A percentile compares a stretch with the other conserved stretches of the same genome.
phyloP scores from a whole-genome alignment of 169 alveolate species.

The Theileria luwenshuni region DNA sequence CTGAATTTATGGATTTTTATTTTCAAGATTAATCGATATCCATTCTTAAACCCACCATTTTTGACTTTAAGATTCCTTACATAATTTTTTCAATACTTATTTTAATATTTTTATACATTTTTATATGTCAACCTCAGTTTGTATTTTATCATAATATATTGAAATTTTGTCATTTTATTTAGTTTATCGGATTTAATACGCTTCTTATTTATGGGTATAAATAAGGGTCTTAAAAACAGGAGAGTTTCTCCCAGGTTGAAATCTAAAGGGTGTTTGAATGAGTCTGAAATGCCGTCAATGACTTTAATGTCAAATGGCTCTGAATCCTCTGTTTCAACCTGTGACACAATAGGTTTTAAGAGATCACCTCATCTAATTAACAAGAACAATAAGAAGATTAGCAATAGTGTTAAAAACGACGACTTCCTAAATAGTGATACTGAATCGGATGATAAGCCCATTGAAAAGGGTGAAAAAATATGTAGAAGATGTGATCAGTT shows the following conservation, averaged over 20 bases:
- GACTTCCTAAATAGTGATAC: slow-evolving; percentile 25
- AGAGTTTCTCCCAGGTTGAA: slow-evolving; percentile 12
- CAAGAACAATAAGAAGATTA: neutral
- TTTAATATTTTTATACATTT: neutral
- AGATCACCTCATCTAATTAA: neutral
- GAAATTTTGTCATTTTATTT: neutral
- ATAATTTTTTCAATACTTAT: neutral
- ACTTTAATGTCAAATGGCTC: slow-evolving; percentile 4
- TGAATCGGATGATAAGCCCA: slow-evolving; percentile 15
- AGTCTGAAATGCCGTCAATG: too few relatives aligned
- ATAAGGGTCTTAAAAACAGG: slow-evolving; percentile 26
- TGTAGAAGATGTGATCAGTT: slow-evolving; percentile 57
- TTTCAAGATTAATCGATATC: too few relatives aligned
- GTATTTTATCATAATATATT: neutral
- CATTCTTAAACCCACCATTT: too few relatives aligned
- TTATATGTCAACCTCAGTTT: neutral
- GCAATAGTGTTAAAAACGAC: slow-evolving; percentile 17
- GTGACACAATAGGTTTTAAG: slow-evolving; percentile 19
- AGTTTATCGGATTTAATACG: neutral
- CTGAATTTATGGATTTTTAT: too few relatives aligned
- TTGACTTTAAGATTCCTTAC: too few relatives aligned
- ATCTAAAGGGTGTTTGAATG: neutral
- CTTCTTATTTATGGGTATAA: neutral
- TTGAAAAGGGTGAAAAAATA: slow-evolving; percentile 23
- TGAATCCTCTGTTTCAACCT: slow-evolving; percentile 33